phyloP scores from a whole-genome alignment of 2,329 filamentous ascomycete genomes.

The Monilinia fructicola region DNA sequence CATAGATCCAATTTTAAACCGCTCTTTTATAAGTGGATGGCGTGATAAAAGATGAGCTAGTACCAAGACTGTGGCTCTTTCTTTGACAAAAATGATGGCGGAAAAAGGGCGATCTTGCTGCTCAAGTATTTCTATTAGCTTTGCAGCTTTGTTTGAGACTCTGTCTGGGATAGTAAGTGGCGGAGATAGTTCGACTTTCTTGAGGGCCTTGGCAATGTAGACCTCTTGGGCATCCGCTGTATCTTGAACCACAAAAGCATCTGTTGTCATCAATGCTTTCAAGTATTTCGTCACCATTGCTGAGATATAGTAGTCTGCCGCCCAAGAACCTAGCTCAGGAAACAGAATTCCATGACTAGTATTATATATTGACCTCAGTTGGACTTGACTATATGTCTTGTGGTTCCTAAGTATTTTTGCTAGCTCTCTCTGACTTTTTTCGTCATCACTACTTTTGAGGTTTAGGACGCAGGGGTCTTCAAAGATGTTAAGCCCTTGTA shows the following conservation, averaged over 20 bases:
- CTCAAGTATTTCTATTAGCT: constrained; percentile 55
- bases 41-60: constrained; percentile 51
- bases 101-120: constrained; percentile 46
- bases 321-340: constrained; percentile 64
- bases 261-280: constrained; percentile 42
- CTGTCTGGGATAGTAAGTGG: constrained; percentile 56
- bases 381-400: constrained; percentile 53
- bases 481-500: constrained; percentile 52
- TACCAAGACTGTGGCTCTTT: constrained; percentile 60
- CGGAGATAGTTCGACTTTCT: constrained; percentile 40
- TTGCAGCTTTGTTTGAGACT: constrained; percentile 59
- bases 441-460: constrained; percentile 47
- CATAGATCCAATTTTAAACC: constrained; percentile 54
- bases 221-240: constrained; percentile 49
- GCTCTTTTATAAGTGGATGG: constrained; percentile 49
- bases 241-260: constrained; percentile 46
- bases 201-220: constrained; percentile 54
- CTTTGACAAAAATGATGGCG: constrained; percentile 66
- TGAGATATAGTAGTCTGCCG: constrained; percentile 63
- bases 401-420: constrained; percentile 44
- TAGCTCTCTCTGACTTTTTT: constrained; percentile 45
- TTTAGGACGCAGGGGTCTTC: constrained; percentile 60
- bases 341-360: constrained; percentile 51
- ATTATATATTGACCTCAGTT: constrained; percentile 56
- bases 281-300: constrained; percentile 49